A percentile compares a stretch with the other conserved stretches of the same genome.
These are phyloP conservation scores for Boletus rex-veris DNA, from an alignment of 768 basidiomycete genomes.

Conservation along the genomic window DNA sequence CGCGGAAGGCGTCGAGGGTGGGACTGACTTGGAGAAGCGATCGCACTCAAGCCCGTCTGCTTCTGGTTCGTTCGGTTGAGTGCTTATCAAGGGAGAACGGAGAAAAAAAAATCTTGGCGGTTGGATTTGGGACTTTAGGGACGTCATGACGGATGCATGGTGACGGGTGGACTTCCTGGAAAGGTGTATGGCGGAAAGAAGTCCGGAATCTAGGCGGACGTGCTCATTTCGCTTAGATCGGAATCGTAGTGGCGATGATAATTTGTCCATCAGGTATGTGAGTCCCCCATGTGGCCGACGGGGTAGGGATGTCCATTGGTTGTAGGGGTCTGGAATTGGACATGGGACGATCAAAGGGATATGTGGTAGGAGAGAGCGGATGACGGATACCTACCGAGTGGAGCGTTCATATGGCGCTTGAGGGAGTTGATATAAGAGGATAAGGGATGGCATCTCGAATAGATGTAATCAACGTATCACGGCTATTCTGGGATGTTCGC, in stretches of 20 bases:
- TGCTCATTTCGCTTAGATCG: constrained; percentile 33
- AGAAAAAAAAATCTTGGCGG: neutral
- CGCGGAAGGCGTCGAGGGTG: constrained; percentile 25
- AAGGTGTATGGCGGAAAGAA: constrained; percentile 9
- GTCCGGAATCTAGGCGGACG: constrained; percentile 8
- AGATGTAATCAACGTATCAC: constrained; percentile 8
- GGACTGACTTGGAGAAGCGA: constrained; percentile 6
- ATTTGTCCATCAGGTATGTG: constrained; percentile 13
- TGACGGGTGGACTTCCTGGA: neutral
- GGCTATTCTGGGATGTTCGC: constrained; percentile 17
- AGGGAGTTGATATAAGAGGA: constrained; percentile 10
- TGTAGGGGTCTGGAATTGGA: neutral
- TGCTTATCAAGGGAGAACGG: neutral
- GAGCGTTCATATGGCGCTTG: neutral
- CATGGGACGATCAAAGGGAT: neutral
- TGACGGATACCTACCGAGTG: too few relatives aligned
- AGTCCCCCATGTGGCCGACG: neutral
- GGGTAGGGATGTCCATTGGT: neutral
- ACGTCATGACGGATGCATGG: neutral
- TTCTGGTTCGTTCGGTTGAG: neutral
- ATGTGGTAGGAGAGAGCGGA: neutral
- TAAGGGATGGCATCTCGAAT: constrained; percentile 10
- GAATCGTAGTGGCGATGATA: constrained; percentile 24
- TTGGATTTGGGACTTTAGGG: neutral
- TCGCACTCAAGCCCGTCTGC: neutral